Evolutionary conservation across 192 early-diverging fungal genomes (phyloP).

Genomic region (Linnemannia hyalina): DNA sequence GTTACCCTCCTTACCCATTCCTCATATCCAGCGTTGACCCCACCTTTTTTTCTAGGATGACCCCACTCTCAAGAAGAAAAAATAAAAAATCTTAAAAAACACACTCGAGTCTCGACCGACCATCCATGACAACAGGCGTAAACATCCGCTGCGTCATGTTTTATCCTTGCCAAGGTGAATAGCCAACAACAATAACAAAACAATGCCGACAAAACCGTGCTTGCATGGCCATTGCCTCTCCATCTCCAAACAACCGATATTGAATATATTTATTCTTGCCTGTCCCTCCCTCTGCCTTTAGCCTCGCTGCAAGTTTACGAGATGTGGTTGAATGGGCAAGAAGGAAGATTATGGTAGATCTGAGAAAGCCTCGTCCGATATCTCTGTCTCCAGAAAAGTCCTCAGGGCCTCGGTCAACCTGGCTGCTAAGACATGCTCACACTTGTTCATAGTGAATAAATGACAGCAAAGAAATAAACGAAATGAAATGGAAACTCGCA

Average conservation of each 20-base stretch:
- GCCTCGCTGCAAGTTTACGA: no score
- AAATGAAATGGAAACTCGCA: background rate
- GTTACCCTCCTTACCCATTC: background rate
- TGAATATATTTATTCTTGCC: no score
- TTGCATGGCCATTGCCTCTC: no score
- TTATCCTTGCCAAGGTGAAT: background rate
- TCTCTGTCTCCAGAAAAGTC: background rate
- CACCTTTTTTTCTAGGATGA: background rate
- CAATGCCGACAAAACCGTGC: no score
- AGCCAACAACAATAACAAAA: no score
- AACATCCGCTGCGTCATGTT: background rate
- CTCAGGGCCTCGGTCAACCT: conserved; percentile 32
- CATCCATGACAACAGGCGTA: background rate
- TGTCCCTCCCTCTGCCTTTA: no score
- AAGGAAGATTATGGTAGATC: conserved; percentile 15
- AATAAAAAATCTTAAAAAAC: background rate
- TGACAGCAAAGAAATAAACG: background rate
- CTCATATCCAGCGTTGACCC: background rate
- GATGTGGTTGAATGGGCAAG: background rate
- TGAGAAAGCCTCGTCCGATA: conserved; percentile 30
- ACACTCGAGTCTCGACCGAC: background rate
- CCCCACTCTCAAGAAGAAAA: background rate
- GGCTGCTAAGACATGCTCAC: conserved; percentile 43
- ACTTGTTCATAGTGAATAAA: conserved; percentile 13
- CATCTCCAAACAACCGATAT: no score